These are phyloP conservation scores for Coprinellus micaceus DNA, from an alignment of 768 basidiomycete species.

Conservation along the genomic window DNA sequence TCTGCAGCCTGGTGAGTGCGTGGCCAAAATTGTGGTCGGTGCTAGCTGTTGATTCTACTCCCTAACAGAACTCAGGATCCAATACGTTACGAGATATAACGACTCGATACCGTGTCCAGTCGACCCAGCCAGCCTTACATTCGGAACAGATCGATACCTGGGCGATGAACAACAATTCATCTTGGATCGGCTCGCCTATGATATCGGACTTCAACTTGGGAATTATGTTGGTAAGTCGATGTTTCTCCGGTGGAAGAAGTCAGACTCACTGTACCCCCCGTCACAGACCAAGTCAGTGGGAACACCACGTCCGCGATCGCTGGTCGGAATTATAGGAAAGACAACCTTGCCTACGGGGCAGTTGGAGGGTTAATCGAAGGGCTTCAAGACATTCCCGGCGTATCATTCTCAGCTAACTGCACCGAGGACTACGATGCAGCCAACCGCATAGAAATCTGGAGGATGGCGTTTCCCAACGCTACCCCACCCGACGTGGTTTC, in stretches of 20 bases:
- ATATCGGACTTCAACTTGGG: not conserved
- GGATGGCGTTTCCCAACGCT: not conserved
- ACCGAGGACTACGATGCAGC: not conserved
- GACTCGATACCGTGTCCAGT: not conserved
- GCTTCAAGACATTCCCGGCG: not conserved
- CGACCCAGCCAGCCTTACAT: not conserved
- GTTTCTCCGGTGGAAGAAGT: not conserved
- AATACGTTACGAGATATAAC: not conserved
- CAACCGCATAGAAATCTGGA: not conserved
- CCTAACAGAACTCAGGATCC: not conserved
- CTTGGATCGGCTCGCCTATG: not conserved
- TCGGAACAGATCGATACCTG: not conserved
- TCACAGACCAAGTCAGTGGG: not conserved
- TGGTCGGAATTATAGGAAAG: not conserved
- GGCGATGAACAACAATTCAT: not conserved
- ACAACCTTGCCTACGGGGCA: not conserved
- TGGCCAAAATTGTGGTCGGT: not conserved
- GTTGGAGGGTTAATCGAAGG: not conserved
- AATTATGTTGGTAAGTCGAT: not conserved
- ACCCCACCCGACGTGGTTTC: not conserved
- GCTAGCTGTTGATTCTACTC: too few relatives aligned
- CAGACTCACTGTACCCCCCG: too few relatives aligned
- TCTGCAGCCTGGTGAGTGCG: not conserved
- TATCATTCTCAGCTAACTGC: not conserved
- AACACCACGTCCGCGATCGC: not conserved